Evolutionary conservation across 2,329 filamentous ascomycete genomes (phyloP), one percentile per base, ranked within the genome.

Genomic region (Colletotrichum abscissum): DNA sequence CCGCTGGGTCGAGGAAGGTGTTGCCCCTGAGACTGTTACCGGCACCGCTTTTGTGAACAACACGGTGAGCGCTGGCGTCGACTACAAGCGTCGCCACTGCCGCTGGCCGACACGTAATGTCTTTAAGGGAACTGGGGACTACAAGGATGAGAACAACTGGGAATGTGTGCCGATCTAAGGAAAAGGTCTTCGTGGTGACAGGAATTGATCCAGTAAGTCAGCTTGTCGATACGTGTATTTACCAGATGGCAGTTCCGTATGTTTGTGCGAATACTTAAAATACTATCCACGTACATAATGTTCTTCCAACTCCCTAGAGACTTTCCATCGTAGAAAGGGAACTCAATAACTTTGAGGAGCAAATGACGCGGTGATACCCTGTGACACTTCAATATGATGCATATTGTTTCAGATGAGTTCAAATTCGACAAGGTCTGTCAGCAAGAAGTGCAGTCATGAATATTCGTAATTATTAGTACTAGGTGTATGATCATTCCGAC

Each of bases 1-100:
- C 2, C 78, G 82, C 12, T 87, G 86, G 86, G 86, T 88, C 1
- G 86, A 85, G 77, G 69, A 81, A 33, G 81, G 79, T 6, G 72
- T 79, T n/a, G 84, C 85, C 1, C 86, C 86, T 0, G 84, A 85
- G 16, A 78, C 78, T 3, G 66, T 83, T 6, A 72, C 77, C 14
- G 83, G 82, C 0, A 82, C 81, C 0, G 81, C 80, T 8, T 83
- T 78, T 58, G 76, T 78, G 5, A 77, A 80, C 14, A 77, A 77
- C 14, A 76, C 71, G 4, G 75, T 69, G 22, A 70, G 67, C 3
- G 78, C 78, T n/a, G 73, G 73, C 5, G 67, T 82, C 8, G 77
- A 76, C 9, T 82, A 80, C 59, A 76, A 78, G 73, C 78, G 81
- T 60, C 77, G 78, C 16, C 81, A 83, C 68, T 84, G 81, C 75